Evolutionary conservation across 1,139 yeast genomes (phyloP), one percentile per base, ranked within the genome.

Genomic region (Lodderomyces theae): DNA sequence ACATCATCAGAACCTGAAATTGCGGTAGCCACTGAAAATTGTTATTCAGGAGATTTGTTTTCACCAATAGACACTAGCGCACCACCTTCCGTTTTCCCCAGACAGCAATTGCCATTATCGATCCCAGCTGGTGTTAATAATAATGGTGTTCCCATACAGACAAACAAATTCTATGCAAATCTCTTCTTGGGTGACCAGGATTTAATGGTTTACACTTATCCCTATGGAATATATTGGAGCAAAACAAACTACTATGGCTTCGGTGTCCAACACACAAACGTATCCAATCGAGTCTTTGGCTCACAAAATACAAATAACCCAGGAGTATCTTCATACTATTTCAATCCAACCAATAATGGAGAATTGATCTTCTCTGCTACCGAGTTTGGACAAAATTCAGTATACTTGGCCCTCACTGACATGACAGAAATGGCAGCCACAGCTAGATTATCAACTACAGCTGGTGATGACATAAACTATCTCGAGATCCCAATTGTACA

Each of bases 111-210:
- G 42, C 78, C 86, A 62, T 42, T 84, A 72, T 38, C 62, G 60
- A 34, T 61, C 66, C 62, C 89, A 76, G 16, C 51, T 3, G 59
- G 79, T 34, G 80, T 77, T 33, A 63, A 64, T 44, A 68, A 67
- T 48, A 57, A 63, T 42, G 71, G 61, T 12, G 41, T 23, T 16
- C 87, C 95, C 5, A 72, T 80, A 36, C 79, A 80, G 48, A 88
- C 97, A 15, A 89, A 89, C 64, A 87, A 88, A 58, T 89, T 87
- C 60, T 88, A 85, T 58, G 83, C 86, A 8, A 89, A 89, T 61
- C 64, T 88, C 57, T 64, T 87, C 45, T 73, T 89, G 18, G 92
- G 73, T 1, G 64, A 66, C 32, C 92, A 86, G 55, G 74, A 76
- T 9, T 63, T 77, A 41, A 83, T 69, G 51, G 76, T 82, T 4